Conservation (phyloP, 1,284 basidiomycete genomes). For the Schizophyllum amplum region DNA sequence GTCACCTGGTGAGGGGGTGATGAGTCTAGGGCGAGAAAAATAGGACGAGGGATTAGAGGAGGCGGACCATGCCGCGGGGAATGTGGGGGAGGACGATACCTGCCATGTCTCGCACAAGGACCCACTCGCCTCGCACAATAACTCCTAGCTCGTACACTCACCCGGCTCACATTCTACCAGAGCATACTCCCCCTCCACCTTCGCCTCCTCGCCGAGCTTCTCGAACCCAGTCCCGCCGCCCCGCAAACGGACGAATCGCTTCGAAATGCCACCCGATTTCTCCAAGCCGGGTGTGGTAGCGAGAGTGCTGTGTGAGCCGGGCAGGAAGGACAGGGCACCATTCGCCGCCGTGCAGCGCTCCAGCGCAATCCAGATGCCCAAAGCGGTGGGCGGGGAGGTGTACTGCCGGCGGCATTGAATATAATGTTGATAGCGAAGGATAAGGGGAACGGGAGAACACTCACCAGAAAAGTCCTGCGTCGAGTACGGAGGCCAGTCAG, state of each 20-base stretch:
- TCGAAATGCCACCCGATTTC: conserved; percentile 36
- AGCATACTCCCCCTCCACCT: conserved; percentile 51
- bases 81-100: background rate
- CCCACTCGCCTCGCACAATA: background rate
- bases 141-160: conserved; percentile 20
- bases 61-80: background rate
- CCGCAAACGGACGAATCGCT: conserved; percentile 75
- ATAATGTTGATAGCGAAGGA: background rate
- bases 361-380: conserved; percentile 94
- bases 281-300: conserved; percentile 30
- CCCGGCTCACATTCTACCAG: conserved; percentile 74
- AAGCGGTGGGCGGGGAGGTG: conserved; percentile 83
- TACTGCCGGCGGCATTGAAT: conserved; percentile 44
- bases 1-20: conserved; percentile 44
- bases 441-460: conserved; percentile 1
- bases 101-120: background rate
- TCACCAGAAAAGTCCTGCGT: conserved; percentile 64
- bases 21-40: background rate
- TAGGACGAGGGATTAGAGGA: background rate
- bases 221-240: conserved; percentile 78
- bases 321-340: conserved; percentile 86
- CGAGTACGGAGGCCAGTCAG: conserved; percentile 1
- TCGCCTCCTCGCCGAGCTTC: conserved; percentile 32
- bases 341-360: conserved; percentile 82
- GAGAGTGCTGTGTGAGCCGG: conserved; percentile 70